Evolutionary conservation across 345 rosid genomes (phyloP).

Genomic region (Turnera subulata): DNA sequence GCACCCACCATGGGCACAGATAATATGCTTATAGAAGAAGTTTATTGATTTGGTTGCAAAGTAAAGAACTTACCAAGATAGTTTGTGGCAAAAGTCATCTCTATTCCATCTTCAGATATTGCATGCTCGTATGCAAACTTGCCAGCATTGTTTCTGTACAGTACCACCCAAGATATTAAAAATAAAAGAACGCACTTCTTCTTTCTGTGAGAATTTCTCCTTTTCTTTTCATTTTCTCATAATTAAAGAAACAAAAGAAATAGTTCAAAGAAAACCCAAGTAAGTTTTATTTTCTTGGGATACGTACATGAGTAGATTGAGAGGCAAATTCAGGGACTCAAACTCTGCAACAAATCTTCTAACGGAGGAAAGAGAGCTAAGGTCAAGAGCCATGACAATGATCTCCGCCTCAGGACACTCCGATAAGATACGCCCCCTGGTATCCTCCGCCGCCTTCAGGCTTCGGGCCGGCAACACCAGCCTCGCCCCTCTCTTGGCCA

Average conservation of each 20-base stretch:
- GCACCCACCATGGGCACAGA: background rate
- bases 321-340: slow-evolving; percentile 63
- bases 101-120: slow-evolving; percentile 91
- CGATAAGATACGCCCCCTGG: slow-evolving; percentile 59
- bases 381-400: slow-evolving; percentile 78
- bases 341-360: slow-evolving; percentile 63
- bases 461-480: slow-evolving; percentile 81
- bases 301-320: slow-evolving; percentile 82
- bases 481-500: slow-evolving; percentile 75
- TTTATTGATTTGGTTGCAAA: background rate
- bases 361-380: slow-evolving; percentile 79
- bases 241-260: slow-evolving; percentile 22
- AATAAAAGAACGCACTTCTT: too few species aligned
- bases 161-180: background rate
- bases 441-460: slow-evolving; percentile 78
- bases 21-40: background rate
- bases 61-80: slow-evolving; percentile 60
- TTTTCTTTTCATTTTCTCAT: too few species aligned
- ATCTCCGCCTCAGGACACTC: slow-evolving; percentile 70
- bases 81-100: slow-evolving; percentile 98
- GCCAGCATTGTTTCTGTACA: slow-evolving; percentile 87
- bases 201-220: too few species aligned
- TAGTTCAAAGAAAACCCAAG: background rate
- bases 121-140: slow-evolving; percentile 84
- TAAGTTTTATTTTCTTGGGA: background rate